Evolutionary conservation across 176 grass and related monocot species (phyloP).

Genomic region (Ensete ventricosum): DNA sequence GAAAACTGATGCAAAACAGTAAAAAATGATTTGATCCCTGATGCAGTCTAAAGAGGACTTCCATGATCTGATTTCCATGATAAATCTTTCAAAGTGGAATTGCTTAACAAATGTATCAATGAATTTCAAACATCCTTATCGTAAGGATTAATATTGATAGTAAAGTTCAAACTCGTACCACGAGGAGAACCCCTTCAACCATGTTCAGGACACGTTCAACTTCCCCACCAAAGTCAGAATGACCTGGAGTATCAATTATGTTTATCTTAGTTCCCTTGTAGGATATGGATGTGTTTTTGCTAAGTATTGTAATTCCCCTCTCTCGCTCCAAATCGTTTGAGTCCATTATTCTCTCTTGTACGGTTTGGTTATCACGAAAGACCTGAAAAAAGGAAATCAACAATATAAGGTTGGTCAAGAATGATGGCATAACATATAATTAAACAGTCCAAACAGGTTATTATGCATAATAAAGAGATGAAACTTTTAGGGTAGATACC

Average conservation of each 20-base stretch:
- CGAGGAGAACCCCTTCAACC: conserved; percentile 97
- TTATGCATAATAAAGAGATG: neutral
- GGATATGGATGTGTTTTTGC: conserved; percentile 98
- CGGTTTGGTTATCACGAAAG: conserved; percentile 92
- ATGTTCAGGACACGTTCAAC: conserved; percentile 97
- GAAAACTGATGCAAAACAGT: neutral
- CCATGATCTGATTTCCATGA: neutral
- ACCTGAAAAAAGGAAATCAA: conserved; percentile 45
- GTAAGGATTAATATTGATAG: conserved; percentile 1
- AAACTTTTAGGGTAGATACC: neutral
- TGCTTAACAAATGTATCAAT: neutral
- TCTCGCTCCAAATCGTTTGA: conserved; percentile 96
- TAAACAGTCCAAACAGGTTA: neutral
- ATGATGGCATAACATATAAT: neutral
- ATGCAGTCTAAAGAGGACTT: neutral
- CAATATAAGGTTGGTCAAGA: conserved; percentile 22
- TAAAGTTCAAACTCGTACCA: conserved; percentile 50
- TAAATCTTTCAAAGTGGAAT: neutral
- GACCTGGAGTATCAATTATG: conserved; percentile 94
- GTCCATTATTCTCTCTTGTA: conserved; percentile 98
- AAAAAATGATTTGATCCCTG: neutral
- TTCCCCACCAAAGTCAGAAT: conserved; percentile 97
- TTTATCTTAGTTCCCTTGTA: conserved; percentile 98
- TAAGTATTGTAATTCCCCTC: conserved; percentile 97
- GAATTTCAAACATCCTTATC: neutral